These are phyloP conservation scores for Fraxinus dipetala DNA, from an alignment of 305 asterid genomes.

Conservation along the genomic window DNA sequence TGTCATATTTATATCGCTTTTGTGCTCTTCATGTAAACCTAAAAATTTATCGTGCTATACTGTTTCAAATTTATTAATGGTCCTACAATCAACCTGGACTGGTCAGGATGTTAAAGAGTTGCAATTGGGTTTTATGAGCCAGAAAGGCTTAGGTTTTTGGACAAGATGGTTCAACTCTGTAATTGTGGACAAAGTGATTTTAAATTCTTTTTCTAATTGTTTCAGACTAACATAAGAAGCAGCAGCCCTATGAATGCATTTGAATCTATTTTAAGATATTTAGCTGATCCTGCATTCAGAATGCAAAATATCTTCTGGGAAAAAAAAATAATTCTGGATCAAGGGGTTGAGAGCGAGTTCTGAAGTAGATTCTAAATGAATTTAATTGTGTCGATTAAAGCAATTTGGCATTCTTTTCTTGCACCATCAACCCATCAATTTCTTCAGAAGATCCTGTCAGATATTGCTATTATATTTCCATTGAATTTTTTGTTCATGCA, in stretches of 20 bases:
- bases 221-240: neutral
- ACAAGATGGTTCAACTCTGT: neutral
- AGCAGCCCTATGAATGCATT: neutral
- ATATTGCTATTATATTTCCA: neutral
- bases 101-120: neutral
- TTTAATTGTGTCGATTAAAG: neutral
- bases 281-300: neutral
- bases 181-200: neutral
- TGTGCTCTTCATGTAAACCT: neutral
- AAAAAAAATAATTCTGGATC: neutral
- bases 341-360: neutral
- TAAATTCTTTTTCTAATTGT: neutral
- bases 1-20: neutral
- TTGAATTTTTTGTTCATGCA: neutral
- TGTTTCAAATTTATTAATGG: neutral
- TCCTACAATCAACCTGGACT: neutral
- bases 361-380: neutral
- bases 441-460: neutral
- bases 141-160: neutral
- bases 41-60: neutral
- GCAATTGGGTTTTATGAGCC: neutral
- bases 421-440: neutral
- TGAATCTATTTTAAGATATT: neutral
- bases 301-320: neutral
- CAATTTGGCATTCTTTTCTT: neutral